Percentiles rank a stretch among this genome's conserved stretches.
Evolutionary conservation across 192 early-diverging fungal species (phyloP).

Genomic region (Dispira simplex): DNA sequence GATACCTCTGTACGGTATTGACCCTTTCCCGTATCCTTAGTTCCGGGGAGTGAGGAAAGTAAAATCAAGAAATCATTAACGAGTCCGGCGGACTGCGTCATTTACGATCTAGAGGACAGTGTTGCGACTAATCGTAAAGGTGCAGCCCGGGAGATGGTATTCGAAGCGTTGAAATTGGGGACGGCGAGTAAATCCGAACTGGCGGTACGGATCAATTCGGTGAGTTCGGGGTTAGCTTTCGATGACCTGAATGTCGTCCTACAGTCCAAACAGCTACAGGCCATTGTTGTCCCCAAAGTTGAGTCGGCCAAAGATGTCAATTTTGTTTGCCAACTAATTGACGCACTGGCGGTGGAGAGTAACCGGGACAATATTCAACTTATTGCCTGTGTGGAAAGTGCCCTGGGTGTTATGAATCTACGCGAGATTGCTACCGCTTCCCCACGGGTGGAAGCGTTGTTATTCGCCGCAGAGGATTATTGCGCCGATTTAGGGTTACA

Average conservation of each 20-base stretch:
- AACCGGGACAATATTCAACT: conserved; percentile 52
- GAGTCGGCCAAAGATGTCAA: conserved; percentile 54
- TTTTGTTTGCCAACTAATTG: background rate
- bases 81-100: conserved; percentile 58
- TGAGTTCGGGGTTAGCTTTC: conserved; percentile 58
- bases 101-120: conserved; percentile 89
- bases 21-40: conserved; percentile 16
- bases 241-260: conserved; percentile 70
- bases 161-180: conserved; percentile 41
- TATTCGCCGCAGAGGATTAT: conserved; percentile 93
- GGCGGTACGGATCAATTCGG: conserved; percentile 79
- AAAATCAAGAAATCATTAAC: conserved; percentile 66
- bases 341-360: background rate
- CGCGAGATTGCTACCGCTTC: conserved; percentile 62
- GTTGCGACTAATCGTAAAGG: conserved; percentile 73
- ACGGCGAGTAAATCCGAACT: conserved; percentile 36
- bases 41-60: conserved; percentile 76
- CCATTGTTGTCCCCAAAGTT: conserved; percentile 83
- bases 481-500: conserved; percentile 76
- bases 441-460: conserved; percentile 61
- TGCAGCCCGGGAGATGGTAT: conserved; percentile 52
- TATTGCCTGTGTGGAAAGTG: conserved; percentile 84
- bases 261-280: conserved; percentile 40
- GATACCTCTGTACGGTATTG: background rate
- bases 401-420: conserved; percentile 73